A percentile compares a stretch with the other conserved stretches of the same genome.
Evolutionary conservation across 495 filamentous ascomycete genomes (phyloP).

Genomic region (Neurospora terricola): DNA sequence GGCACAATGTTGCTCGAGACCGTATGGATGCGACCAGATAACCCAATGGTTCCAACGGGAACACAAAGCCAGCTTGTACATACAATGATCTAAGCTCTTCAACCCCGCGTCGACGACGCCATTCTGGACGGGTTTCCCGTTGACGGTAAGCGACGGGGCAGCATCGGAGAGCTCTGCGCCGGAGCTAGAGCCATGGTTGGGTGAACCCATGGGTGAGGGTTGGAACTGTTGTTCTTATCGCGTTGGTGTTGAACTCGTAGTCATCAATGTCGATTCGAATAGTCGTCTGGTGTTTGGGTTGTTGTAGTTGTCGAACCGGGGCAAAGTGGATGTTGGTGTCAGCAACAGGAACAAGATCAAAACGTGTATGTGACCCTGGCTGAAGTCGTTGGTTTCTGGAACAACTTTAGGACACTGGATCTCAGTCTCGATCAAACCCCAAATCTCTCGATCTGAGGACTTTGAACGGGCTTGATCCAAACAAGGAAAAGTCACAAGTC

Average conservation of each 20-base stretch:
- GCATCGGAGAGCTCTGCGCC: constrained; percentile 19
- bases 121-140: constrained; percentile 11
- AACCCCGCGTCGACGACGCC: constrained; percentile 60
- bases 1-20: neutral
- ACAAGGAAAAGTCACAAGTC: neutral
- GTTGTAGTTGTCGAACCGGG: neutral
- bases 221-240: neutral
- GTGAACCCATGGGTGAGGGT: constrained; percentile 12
- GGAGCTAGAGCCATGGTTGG: constrained; percentile 18
- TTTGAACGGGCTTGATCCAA: neutral
- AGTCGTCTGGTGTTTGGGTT: neutral
- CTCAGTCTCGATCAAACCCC: neutral
- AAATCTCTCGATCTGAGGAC: neutral
- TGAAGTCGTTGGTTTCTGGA: neutral
- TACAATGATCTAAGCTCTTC: constrained; percentile 68
- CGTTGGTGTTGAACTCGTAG: neutral
- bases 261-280: neutral
- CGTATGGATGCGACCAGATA: neutral
- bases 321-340: neutral
- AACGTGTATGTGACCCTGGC: neutral
- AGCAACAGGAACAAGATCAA: neutral
- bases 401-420: neutral
- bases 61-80: constrained; percentile 14
- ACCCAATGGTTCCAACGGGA: neutral
- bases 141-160: constrained; percentile 7